A percentile compares a stretch with the other conserved stretches of the same genome.
Conservation (phyloP, 306 rosid genomes). For the Cicer cuneatum region DNA sequence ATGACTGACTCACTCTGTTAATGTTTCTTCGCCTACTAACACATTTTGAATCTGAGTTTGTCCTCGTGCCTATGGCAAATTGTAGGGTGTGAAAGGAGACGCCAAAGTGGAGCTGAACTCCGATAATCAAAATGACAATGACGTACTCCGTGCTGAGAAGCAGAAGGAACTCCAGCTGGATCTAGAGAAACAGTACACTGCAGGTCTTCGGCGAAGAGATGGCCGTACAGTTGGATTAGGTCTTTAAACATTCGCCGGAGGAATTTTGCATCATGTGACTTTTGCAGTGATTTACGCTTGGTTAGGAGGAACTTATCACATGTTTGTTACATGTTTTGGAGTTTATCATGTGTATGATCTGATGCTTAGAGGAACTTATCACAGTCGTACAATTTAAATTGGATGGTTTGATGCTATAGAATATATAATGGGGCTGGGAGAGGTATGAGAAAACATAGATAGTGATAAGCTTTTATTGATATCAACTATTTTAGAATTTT, state of each 20-base stretch:
- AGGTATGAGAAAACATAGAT: neutral
- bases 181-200: conserved; percentile 95
- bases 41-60: conserved; percentile 99
- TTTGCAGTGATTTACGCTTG: conserved; percentile 35
- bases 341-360: conserved; percentile 8
- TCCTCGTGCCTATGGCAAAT: conserved; percentile 98
- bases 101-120: conserved; percentile 62
- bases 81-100: conserved; percentile 97
- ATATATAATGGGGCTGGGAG: neutral
- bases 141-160: conserved; percentile 66
- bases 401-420: neutral
- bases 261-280: conserved; percentile 34
- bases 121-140: conserved; percentile 53
- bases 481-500: neutral
- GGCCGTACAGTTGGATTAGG: conserved; percentile 99
- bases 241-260: conserved; percentile 52
- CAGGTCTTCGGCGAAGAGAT: conserved; percentile 93
- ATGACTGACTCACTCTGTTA: conserved; percentile 52
- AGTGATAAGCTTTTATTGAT: neutral
- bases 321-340: conserved; percentile 39
- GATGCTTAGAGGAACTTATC: conserved; percentile 1
- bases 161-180: conserved; percentile 93
- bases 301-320: conserved; percentile 34
- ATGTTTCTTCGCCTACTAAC: conserved; percentile 80
- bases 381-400: neutral